Percentiles rank a stretch among this genome's conserved stretches.
phyloP scores from a whole-genome alignment of 495 filamentous ascomycete genomes.

The Chaetomidium leptoderma region DNA sequence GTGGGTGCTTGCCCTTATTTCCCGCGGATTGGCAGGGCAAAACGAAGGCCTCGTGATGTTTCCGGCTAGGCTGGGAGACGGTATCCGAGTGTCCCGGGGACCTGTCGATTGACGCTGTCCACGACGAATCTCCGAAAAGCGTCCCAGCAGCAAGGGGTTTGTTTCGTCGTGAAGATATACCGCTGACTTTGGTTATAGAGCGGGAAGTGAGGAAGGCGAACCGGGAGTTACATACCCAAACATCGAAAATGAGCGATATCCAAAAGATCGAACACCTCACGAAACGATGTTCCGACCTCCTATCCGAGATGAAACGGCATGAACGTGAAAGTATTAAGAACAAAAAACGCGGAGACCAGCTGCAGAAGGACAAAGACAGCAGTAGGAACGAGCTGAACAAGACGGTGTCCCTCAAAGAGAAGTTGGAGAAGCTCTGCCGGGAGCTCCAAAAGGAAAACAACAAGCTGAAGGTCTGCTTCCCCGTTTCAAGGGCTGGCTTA shows the following conservation, averaged over 20 bases:
- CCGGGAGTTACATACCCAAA: constrained; percentile 75
- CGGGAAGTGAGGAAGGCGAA: constrained; percentile 85
- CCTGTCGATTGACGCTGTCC: not conserved
- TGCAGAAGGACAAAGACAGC: constrained; percentile 96
- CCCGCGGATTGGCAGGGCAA: not conserved
- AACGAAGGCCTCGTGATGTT: not conserved
- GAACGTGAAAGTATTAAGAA: constrained; percentile 92
- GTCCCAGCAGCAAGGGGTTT: not conserved
- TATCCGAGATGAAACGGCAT: constrained; percentile 89
- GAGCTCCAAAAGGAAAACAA: constrained; percentile 96
- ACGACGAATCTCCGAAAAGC: not conserved
- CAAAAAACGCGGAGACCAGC: constrained; percentile 88
- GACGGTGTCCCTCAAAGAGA: constrained; percentile 81
- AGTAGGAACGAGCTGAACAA: constrained; percentile 81
- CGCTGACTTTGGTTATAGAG: constrained; percentile 37
- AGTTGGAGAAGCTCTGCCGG: constrained; percentile 88
- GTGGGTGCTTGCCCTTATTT: constrained; percentile 53
- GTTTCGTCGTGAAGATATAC: not conserved
- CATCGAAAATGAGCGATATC: constrained; percentile 69
- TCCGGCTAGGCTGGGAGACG: too few species aligned
- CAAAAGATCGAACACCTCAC: constrained; percentile 79
- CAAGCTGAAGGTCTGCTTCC: constrained; percentile 72
- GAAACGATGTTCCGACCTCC: constrained; percentile 83
- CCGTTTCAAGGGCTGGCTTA: not conserved
- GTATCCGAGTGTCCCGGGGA: too few species aligned